Percentiles rank a stretch among this genome's conserved stretches.
Conservation (phyloP, 1,139 yeast genomes). For the Suhomyces bolitotheri region DNA sequence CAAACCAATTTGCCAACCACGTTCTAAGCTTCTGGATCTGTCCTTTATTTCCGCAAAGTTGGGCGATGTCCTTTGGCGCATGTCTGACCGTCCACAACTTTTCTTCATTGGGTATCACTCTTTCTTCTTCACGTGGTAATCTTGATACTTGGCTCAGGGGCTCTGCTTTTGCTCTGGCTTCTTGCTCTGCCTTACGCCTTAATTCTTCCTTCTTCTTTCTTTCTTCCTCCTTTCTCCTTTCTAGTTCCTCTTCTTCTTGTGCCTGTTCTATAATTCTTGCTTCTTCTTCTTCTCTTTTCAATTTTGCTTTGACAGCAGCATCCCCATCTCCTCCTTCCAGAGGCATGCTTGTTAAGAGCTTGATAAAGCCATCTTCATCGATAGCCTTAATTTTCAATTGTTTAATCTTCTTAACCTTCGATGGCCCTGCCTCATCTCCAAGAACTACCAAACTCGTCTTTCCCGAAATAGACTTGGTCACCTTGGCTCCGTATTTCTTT, state of each 20-base stretch:
- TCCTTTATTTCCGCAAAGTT: constrained; percentile 89
- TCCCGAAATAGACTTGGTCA: constrained; percentile 81
- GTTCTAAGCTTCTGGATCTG: constrained; percentile 61
- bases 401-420: constrained; percentile 82
- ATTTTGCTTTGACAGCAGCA: constrained; percentile 70
- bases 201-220: constrained; percentile 9
- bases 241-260: constrained; percentile 29
- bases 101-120: constrained; percentile 46
- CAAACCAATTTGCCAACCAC: constrained; percentile 84
- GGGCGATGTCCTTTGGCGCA: constrained; percentile 75
- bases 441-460: constrained; percentile 87
- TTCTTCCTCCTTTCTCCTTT: constrained; percentile 19
- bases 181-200: not conserved
- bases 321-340: constrained; percentile 87
- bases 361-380: constrained; percentile 81
- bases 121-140: constrained; percentile 21
- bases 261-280: constrained; percentile 52
- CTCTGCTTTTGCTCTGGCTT: not conserved
- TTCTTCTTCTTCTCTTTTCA: constrained; percentile 70
- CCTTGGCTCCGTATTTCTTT: constrained; percentile 89
- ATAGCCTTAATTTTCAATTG: constrained; percentile 75
- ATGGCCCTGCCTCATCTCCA: constrained; percentile 97
- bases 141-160: constrained; percentile 5
- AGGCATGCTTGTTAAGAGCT: constrained; percentile 78
- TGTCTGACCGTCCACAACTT: constrained; percentile 90